These are phyloP conservation scores for Eucalyptus coolabah DNA, from an alignment of 345 rosid species.

Conservation along the genomic window DNA sequence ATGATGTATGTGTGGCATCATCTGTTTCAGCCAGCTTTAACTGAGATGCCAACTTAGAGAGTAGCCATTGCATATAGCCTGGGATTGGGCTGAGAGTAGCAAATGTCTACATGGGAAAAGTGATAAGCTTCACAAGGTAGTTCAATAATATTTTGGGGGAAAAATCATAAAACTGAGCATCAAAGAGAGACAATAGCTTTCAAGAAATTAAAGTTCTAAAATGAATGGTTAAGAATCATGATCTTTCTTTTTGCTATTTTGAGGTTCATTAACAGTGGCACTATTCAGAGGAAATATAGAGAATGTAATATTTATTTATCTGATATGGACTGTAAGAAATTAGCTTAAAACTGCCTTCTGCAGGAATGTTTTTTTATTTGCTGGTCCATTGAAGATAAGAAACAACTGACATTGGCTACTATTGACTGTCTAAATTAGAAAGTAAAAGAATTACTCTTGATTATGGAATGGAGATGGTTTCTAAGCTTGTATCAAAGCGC, in stretches of 20 bases:
- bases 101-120: slow-evolving; percentile 36
- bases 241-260: neutral
- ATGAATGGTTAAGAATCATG: neutral
- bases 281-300: neutral
- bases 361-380: neutral
- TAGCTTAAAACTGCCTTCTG: neutral
- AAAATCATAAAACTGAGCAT: neutral
- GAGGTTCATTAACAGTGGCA: neutral
- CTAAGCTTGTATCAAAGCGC: neutral
- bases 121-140: neutral
- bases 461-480: neutral
- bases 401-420: neutral
- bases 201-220: neutral
- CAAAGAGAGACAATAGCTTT: neutral
- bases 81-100: slow-evolving; percentile 94
- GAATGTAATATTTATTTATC: neutral
- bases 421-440: neutral
- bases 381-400: neutral
- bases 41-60: slow-evolving; percentile 78
- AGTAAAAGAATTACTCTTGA: neutral
- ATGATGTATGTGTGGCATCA: slow-evolving; percentile 12
- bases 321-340: neutral
- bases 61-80: slow-evolving; percentile 83
- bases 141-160: neutral
- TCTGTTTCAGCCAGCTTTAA: slow-evolving; percentile 40